phyloP scores from a whole-genome alignment of 306 rosid genomes.

The Trichosanthes truncata region DNA sequence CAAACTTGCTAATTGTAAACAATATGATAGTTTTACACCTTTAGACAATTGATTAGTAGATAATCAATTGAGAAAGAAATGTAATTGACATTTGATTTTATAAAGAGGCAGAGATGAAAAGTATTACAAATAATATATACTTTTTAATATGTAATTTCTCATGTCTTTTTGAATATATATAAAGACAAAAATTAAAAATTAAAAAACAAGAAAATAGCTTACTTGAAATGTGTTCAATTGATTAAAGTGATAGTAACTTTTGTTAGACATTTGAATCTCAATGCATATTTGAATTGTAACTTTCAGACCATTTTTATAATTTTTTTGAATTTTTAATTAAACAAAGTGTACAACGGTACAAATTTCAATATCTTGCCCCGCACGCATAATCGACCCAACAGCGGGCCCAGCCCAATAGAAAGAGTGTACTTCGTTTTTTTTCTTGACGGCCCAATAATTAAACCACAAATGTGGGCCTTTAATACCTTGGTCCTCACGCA shows the following conservation, averaged over 20 bases:
- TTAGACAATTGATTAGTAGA: too few relatives aligned
- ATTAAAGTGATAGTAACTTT: too few relatives aligned
- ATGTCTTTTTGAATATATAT: too few relatives aligned
- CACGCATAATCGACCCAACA: background rate
- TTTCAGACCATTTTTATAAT: background rate
- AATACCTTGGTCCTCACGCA: background rate
- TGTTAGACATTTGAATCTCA: too few relatives aligned
- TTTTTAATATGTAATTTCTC: too few relatives aligned
- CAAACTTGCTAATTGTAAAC: background rate
- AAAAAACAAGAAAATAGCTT: too few relatives aligned
- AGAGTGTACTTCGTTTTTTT: too few relatives aligned
- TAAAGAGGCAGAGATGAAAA: background rate
- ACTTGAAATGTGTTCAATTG: too few relatives aligned
- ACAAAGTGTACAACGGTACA: background rate
- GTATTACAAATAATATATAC: background rate
- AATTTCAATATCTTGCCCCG: background rate
- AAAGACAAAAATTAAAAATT: too few relatives aligned
- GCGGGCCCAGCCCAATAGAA: background rate
- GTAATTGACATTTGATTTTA: background rate
- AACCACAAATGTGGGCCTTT: background rate
- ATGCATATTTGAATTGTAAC: too few relatives aligned
- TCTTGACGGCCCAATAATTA: background rate
- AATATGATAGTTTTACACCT: background rate
- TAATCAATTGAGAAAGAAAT: background rate
- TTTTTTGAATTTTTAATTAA: background rate